Percentiles rank a stretch among this genome's conserved stretches.
Evolutionary conservation across 140 eudicot genomes (phyloP).

Genomic region (Bidens hawaiensis): DNA sequence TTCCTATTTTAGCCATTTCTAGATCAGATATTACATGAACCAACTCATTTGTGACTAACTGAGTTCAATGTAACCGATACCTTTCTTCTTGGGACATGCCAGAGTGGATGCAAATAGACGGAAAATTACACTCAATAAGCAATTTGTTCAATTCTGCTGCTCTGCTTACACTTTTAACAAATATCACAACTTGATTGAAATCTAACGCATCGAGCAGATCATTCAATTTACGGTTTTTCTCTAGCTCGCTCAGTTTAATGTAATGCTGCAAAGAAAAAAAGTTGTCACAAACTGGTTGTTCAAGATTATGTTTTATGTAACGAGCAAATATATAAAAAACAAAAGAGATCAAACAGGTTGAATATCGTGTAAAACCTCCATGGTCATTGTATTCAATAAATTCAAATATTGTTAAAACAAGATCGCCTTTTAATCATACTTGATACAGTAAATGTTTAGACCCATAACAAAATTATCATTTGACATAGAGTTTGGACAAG

Average conservation of each 20-base stretch:
- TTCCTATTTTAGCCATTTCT: no score
- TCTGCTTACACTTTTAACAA: background rate
- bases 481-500: background rate
- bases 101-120: background rate
- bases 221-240: background rate
- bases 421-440: no score
- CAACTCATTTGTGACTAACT: no score
- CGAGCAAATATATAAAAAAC: no score
- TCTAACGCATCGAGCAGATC: background rate
- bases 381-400: no score
- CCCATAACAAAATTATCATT: no score
- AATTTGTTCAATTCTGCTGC: background rate
- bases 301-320: background rate
- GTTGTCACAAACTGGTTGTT: background rate
- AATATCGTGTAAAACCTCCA: background rate
- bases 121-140: background rate
- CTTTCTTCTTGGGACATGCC: background rate
- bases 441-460: no score
- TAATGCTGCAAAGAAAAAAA: background rate
- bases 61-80: background rate
- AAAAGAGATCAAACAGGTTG: no score
- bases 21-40: no score
- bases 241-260: background rate
- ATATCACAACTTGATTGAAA: background rate
- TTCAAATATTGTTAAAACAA: no score